Conservation (phyloP, 169 alveolate genomes). For the Amoebophrya sp. region DNA sequence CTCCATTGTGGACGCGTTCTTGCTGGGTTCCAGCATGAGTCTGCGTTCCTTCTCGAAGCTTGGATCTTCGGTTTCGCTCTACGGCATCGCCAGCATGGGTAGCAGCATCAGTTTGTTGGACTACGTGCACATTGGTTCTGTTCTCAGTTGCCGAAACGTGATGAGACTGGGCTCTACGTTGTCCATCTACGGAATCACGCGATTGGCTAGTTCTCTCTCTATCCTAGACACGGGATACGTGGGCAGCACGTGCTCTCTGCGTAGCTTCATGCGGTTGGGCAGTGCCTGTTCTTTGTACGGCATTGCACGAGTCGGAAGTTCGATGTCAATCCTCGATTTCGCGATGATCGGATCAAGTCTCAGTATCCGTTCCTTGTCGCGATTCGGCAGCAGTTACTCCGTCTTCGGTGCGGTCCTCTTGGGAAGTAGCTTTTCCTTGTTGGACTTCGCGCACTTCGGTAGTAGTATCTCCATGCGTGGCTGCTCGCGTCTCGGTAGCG, state of each 20-base stretch:
- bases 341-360: slow-evolving; percentile 4
- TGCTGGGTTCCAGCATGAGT: background rate
- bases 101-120: slow-evolving; percentile 6
- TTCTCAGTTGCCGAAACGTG: background rate
- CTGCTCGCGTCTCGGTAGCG: slow-evolving; percentile 24
- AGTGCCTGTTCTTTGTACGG: background rate
- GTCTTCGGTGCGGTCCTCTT: slow-evolving; percentile 14
- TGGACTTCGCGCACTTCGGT: slow-evolving; percentile 20
- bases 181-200: slow-evolving; percentile 10
- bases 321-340: slow-evolving; percentile 25
- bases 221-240: background rate
- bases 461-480: background rate
- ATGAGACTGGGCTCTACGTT: background rate
- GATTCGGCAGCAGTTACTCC: background rate
- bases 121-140: slow-evolving; percentile 27
- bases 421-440: slow-evolving; percentile 10
- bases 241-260: background rate
- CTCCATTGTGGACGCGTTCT: background rate
- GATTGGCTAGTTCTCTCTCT: background rate
- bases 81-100: slow-evolving; percentile 23
- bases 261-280: slow-evolving; percentile 19
- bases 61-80: background rate
- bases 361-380: background rate
- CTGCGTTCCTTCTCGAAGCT: background rate
- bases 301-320: background rate